Evolutionary conservation across 805 yeast genomes (phyloP).

Genomic region (Candida maltosa): DNA sequence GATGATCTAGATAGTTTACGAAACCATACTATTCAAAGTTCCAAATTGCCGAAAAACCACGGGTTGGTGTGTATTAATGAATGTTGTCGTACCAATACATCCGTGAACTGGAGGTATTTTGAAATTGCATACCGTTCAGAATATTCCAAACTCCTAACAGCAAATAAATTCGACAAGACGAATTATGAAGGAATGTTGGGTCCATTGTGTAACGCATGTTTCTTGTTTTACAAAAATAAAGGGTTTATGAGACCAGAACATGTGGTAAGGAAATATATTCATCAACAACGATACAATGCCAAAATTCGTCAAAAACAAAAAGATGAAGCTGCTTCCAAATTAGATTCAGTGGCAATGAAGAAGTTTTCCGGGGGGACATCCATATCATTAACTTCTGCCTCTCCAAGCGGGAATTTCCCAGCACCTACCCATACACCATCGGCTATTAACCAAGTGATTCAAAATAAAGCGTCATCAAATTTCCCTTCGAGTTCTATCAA

Average conservation of each 20-base stretch:
- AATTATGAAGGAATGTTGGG: constrained; percentile 47
- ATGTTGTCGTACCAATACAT: constrained; percentile 35
- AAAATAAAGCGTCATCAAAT: constrained; percentile 13
- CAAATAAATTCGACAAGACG: constrained; percentile 35
- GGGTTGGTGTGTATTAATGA: constrained; percentile 39
- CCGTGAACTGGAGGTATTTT: constrained; percentile 43
- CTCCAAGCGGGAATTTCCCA: constrained; percentile 33
- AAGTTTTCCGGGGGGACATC: no score
- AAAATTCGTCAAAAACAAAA: constrained; percentile 2
- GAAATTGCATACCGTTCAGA: constrained; percentile 38
- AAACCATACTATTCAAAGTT: constrained; percentile 38
- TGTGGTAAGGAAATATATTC: constrained; percentile 42
- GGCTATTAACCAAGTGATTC: constrained; percentile 35
- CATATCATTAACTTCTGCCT: constrained; percentile 12
- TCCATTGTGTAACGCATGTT: constrained; percentile 46
- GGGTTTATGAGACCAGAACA: constrained; percentile 46
- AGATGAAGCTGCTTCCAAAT: not conserved
- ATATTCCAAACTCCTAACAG: constrained; percentile 34
- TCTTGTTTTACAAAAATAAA: constrained; percentile 37
- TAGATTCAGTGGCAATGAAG: not conserved
- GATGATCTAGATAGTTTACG: constrained; percentile 43
- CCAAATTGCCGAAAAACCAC: constrained; percentile 36
- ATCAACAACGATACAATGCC: constrained; percentile 40
- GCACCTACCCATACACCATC: constrained; percentile 41
- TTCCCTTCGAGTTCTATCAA: not conserved